Percentiles rank a stretch among this genome's conserved stretches.
Conservation (phyloP, 441 rosid genomes). For the Croton laevigatus region DNA sequence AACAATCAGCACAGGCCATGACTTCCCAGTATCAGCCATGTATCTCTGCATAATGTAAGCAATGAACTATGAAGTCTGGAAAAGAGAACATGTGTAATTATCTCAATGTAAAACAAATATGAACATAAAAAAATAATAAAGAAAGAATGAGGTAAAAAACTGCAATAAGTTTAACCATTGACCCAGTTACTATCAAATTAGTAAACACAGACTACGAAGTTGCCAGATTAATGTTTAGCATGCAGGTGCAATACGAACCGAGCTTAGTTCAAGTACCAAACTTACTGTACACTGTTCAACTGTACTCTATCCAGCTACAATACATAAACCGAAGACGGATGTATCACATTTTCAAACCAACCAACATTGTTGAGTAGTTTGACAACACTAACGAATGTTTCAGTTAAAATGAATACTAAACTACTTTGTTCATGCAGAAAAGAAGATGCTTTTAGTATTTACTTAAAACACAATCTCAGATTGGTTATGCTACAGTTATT, state of each 20-base stretch:
- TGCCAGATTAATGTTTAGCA: neutral
- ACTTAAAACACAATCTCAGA: neutral
- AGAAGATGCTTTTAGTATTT: neutral
- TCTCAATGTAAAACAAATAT: neutral
- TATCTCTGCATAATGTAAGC: conserved; percentile 63
- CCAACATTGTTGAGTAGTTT: neutral
- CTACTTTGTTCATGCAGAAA: neutral
- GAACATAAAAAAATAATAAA: neutral
- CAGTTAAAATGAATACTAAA: neutral
- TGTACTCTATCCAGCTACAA: neutral
- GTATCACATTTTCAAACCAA: neutral
- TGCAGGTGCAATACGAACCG: neutral
- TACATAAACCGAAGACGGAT: neutral
- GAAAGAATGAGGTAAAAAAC: neutral
- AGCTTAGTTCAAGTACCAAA: neutral
- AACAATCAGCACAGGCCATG: conserved; percentile 91
- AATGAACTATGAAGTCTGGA: conserved; percentile 16
- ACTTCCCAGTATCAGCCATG: conserved; percentile 86
- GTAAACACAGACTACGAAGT: neutral
- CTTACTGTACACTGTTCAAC: neutral
- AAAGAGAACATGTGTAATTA: neutral
- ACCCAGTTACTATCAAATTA: neutral
- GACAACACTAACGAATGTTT: neutral
- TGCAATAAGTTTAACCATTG: neutral
- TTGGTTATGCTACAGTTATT: neutral